Evolutionary conservation across 1,139 yeast species (phyloP).

Genomic region (Candida mesenterica): DNA sequence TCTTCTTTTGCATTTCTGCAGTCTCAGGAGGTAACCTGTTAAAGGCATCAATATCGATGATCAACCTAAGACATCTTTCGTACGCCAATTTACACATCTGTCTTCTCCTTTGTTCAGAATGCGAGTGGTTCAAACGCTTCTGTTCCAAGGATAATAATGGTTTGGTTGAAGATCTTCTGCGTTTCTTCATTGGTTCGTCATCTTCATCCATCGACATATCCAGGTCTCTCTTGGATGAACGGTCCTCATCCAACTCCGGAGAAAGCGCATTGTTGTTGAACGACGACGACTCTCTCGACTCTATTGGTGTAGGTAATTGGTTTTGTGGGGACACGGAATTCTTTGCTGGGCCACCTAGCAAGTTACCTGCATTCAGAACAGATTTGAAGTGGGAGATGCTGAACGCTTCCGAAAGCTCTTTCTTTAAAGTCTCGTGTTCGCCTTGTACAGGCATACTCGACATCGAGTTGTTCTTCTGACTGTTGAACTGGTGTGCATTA

Average conservation of each 20-base stretch:
- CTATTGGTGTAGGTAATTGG: constrained; percentile 35
- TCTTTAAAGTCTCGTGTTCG: constrained; percentile 24
- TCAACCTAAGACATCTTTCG: constrained; percentile 46
- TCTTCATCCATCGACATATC: constrained; percentile 13
- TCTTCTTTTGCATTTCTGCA: constrained; percentile 30
- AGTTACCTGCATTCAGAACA: constrained; percentile 3
- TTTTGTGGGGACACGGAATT: constrained; percentile 6
- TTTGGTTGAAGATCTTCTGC: constrained; percentile 37
- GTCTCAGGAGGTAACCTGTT: constrained; percentile 22
- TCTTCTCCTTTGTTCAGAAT: constrained; percentile 75
- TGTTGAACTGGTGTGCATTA: neutral
- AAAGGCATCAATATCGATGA: constrained; percentile 44
- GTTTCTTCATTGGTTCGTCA: constrained; percentile 21
- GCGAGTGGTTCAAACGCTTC: constrained; percentile 68
- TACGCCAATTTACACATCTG: constrained; percentile 66
- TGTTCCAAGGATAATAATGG: constrained; percentile 62
- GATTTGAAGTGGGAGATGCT: constrained; percentile 25
- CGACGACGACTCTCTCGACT: constrained; percentile 25
- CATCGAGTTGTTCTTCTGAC: constrained; percentile 7
- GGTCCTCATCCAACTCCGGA: constrained; percentile 7
- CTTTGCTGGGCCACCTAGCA: constrained; percentile 5
- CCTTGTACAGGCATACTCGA: neutral
- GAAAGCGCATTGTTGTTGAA: constrained; percentile 5
- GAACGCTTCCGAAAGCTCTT: constrained; percentile 38
- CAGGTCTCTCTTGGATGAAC: constrained; percentile 9